Percentiles rank a stretch among this genome's conserved stretches.
These are phyloP conservation scores for Proliferodiscus dingleyae DNA, from an alignment of 2,329 filamentous ascomycete genomes.

Conservation along the genomic window DNA sequence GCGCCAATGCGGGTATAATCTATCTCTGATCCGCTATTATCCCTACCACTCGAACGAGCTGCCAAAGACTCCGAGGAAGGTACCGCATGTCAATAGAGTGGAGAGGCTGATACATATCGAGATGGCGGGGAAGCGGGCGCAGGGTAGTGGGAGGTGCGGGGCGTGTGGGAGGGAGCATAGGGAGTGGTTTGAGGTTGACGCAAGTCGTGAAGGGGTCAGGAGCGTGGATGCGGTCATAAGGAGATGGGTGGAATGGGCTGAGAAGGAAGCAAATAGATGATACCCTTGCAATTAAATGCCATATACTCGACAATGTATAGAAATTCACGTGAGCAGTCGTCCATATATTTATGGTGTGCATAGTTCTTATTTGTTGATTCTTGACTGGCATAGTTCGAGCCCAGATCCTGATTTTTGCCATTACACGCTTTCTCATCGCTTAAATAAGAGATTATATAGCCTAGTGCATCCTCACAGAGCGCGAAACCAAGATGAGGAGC, in stretches of 20 bases:
- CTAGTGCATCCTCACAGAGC: no score
- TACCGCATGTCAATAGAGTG: conserved; percentile 80
- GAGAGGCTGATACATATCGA: conserved; percentile 90
- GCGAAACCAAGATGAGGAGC: no score
- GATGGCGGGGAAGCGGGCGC: conserved; percentile 56
- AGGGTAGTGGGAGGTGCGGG: conserved; percentile 56
- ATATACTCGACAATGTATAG: no score
- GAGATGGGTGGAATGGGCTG: conserved; percentile 75
- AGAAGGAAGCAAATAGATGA: conserved; percentile 23
- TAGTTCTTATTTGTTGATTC: no score
- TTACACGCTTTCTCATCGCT: no score
- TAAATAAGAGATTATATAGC: no score
- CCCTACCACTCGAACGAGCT: conserved; percentile 55
- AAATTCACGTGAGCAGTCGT: no score
- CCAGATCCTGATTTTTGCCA: no score
- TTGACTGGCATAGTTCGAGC: no score
- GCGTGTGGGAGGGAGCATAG: conserved; percentile 80
- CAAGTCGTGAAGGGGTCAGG: conserved; percentile 63
- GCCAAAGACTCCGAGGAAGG: conserved; percentile 54
- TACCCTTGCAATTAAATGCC: no score
- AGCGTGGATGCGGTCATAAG: conserved; percentile 68
- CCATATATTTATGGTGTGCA: no score
- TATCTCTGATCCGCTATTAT: conserved; percentile 87
- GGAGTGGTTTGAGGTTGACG: conserved; percentile 93
- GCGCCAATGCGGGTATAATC: conserved; percentile 82